Conservation (phyloP, 192 early-diverging fungal genomes). For the Coemansia sp. region DNA sequence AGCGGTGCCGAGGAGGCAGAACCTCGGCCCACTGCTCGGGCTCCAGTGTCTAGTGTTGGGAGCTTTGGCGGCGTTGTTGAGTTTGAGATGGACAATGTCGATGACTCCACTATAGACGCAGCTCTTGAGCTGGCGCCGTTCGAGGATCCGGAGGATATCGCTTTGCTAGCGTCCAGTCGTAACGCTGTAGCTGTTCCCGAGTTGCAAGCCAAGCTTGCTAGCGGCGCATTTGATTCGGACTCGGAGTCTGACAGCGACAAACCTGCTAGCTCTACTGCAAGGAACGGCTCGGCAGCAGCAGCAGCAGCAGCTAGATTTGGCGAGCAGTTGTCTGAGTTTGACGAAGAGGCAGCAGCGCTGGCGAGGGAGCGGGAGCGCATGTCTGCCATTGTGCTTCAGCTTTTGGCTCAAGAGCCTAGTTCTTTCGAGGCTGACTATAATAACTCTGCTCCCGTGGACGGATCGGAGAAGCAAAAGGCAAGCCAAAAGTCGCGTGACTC, state of each 20-base stretch:
- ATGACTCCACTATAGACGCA: neutral
- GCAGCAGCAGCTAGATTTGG: neutral
- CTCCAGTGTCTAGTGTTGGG: neutral
- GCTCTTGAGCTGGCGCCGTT: slow-evolving; percentile 21
- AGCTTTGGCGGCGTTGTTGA: neutral
- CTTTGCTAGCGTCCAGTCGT: slow-evolving; percentile 24
- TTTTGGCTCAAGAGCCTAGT: slow-evolving; percentile 13
- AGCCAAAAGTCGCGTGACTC: neutral
- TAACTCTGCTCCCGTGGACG: slow-evolving; percentile 5
- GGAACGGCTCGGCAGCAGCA: neutral
- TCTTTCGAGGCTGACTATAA: neutral
- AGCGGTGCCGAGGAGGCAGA: neutral
- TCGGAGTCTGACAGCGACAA: slow-evolving; percentile 20
- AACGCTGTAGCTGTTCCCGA: slow-evolving; percentile 18
- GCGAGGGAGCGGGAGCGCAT: slow-evolving; percentile 44
- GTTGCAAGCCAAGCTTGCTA: slow-evolving; percentile 45
- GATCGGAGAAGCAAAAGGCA: slow-evolving; percentile 4
- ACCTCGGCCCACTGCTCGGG: neutral
- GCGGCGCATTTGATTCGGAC: slow-evolving; percentile 47
- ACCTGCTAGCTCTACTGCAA: neutral
- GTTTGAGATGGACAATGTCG: neutral
- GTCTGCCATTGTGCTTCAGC: slow-evolving; percentile 25
- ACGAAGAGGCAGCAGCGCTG: slow-evolving; percentile 22
- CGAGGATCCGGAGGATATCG: slow-evolving; percentile 42
- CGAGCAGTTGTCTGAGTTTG: neutral